Base-by-base conservation (phyloP, 2,329 filamentous ascomycete species). In the Diaporthe destruens region DNA sequence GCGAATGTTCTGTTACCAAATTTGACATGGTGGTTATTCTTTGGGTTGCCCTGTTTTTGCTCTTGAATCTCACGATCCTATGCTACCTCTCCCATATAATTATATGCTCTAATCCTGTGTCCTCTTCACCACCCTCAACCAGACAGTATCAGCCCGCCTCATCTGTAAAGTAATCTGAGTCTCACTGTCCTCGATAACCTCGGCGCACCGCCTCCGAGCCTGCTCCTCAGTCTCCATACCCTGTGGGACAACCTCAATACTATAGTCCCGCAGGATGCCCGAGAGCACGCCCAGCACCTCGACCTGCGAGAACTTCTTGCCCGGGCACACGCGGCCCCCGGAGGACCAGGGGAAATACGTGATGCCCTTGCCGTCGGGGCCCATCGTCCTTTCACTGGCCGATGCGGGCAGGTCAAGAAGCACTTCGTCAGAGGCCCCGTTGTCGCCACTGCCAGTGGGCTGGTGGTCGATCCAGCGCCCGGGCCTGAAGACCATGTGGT, bases 391-490 rank as follows among this genome's bases (percentile, higher is more conserved):
- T 6, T 63, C 59, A 3, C 6, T 29, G 25, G 47, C 59, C 12
- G 59, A 49, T 18, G 12, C 11, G 34, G 69, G 54, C 12, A 53
- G 23, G 20, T 55, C 23, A 7, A 20, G 44, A 3, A 71, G 59
- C 8, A 25, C 61, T 7, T 39, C 36, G 14, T 66, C 59, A 6
- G 44, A 42, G n/a, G 23, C 57, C 6, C 34, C 9, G 9, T 39
- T 2, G 20, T 18, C 18, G n/a, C n/a, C 42, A n/a, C 42, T 3
- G n/a, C n/a, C 42, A n/a, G 32, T 3, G 16, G 23, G 11, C 18
- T 63, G 51, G 2, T 39, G 36, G 11, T 25, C 47, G 88, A 93
- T 66, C 57, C 49, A 66, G 2, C 57, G 49, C 20, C 20, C 69
- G 0, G 49, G 57, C 5, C 25, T 32, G 49, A 42, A 71, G 20